Evolutionary conservation across 768 basidiomycete genomes (phyloP).

Genomic region (Mycena amicta): DNA sequence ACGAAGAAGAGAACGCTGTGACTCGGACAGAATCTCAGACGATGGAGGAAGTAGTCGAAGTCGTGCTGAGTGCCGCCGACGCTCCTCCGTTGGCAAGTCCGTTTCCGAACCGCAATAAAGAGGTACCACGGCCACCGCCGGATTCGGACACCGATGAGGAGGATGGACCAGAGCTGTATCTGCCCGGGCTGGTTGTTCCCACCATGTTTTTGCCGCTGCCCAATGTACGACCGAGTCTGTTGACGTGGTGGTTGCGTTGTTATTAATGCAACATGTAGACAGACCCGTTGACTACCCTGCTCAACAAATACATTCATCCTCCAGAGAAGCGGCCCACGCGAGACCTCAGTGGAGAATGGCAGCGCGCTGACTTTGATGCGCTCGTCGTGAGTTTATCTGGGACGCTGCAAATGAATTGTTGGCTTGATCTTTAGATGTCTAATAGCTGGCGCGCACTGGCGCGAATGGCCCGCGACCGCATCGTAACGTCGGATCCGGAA

Average conservation of each 20-base stretch:
- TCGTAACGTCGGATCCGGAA: conserved; percentile 70
- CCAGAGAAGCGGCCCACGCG: conserved; percentile 74
- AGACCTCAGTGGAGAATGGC: conserved; percentile 77
- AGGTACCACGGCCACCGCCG: conserved; percentile 55
- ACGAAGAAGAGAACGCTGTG: conserved; percentile 34
- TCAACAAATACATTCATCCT: conserved; percentile 82
- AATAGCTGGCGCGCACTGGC: conserved; percentile 88
- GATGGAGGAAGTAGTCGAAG: conserved; percentile 39
- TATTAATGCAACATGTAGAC: conserved; percentile 61
- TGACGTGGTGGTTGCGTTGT: conserved; percentile 61
- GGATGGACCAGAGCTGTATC: conserved; percentile 59
- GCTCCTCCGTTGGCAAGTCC: conserved; percentile 24
- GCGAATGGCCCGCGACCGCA: conserved; percentile 79
- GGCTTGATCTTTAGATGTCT: conserved; percentile 81
- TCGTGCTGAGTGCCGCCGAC: conserved; percentile 35
- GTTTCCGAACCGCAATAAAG: conserved; percentile 53
- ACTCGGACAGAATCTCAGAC: conserved; percentile 29
- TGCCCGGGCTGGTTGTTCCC: conserved; percentile 69
- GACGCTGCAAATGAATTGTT: conserved; percentile 13
- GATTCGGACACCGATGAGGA: conserved; percentile 46
- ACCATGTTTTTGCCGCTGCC: conserved; percentile 89
- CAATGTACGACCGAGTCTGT: conserved; percentile 69
- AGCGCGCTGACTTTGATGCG: conserved; percentile 70
- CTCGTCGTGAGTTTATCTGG: conserved; percentile 65
- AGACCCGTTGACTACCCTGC: conserved; percentile 77